Conservation (phyloP, 768 basidiomycete species). For the Leccinum boreale region DNA sequence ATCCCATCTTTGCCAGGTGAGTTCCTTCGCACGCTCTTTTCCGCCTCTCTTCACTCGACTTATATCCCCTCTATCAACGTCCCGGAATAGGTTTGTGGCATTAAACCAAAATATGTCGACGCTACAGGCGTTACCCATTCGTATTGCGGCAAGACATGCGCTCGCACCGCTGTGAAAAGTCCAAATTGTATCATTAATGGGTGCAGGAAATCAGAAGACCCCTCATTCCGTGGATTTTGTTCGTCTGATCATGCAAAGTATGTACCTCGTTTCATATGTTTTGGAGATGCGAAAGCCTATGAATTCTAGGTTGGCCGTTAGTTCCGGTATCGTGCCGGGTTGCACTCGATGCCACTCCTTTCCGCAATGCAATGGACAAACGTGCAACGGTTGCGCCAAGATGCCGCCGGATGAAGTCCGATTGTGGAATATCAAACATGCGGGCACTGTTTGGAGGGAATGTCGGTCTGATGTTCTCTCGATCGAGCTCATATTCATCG, state of each 20-base stretch:
- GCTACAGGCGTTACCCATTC: conserved; percentile 51
- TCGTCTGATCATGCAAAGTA: conserved; percentile 58
- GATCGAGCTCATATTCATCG: conserved; percentile 19
- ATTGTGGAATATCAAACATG: conserved; percentile 46
- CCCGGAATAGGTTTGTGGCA: conserved; percentile 49
- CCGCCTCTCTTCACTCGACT: conserved; percentile 7
- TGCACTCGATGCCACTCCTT: conserved; percentile 48
- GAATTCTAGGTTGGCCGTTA: conserved; percentile 48
- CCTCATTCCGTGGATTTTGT: conserved; percentile 52
- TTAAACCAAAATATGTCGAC: conserved; percentile 61
- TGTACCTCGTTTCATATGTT: conserved; percentile 15
- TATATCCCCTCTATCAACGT: background rate
- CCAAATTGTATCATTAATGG: conserved; percentile 47
- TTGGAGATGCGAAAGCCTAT: conserved; percentile 6
- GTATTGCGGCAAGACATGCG: conserved; percentile 62
- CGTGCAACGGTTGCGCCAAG: conserved; percentile 52
- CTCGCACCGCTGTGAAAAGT: conserved; percentile 37
- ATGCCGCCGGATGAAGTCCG: conserved; percentile 39
- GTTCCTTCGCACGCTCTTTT: conserved; percentile 16
- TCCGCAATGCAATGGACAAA: conserved; percentile 44
- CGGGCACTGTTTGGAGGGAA: conserved; percentile 49
- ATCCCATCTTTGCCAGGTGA: conserved; percentile 28
- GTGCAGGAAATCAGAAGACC: conserved; percentile 50
- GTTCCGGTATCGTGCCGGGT: conserved; percentile 43
- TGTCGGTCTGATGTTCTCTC: conserved; percentile 37